Evolutionary conservation across 2,329 filamentous ascomycete genomes (phyloP).

Genomic region (Aspergillus pseudotamarii): DNA sequence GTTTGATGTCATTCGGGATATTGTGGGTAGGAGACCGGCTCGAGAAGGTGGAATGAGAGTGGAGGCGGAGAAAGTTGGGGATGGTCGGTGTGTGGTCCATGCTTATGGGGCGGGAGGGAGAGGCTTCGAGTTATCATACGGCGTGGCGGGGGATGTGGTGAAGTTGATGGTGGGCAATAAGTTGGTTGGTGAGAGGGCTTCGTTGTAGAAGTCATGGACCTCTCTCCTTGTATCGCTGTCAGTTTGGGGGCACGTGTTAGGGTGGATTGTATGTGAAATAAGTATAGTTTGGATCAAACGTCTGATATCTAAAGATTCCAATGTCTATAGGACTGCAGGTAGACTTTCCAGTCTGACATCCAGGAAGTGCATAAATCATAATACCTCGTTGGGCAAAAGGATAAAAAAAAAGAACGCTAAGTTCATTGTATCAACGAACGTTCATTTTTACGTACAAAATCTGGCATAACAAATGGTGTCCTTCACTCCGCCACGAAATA

Average conservation of each 20-base stretch:
- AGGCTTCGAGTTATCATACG: slow-evolving; percentile 65
- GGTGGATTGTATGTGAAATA: not conserved
- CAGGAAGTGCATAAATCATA: not conserved
- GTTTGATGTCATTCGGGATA: slow-evolving; percentile 50
- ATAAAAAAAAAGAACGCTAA: slow-evolving; percentile 20
- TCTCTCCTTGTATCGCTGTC: no score
- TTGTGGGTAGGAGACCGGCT: slow-evolving; percentile 50
- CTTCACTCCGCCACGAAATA: slow-evolving; percentile 29
- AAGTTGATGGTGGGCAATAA: slow-evolving; percentile 39
- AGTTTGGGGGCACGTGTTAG: no score
- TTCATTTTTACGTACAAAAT: slow-evolving; percentile 32
- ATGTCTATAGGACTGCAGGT: not conserved
- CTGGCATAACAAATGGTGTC: slow-evolving; percentile 34
- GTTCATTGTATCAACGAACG: slow-evolving; percentile 29
- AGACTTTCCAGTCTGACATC: not conserved
- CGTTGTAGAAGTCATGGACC: slow-evolving; percentile 17
- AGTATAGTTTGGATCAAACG: not conserved
- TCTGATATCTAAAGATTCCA: not conserved
- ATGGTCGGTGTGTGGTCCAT: slow-evolving; percentile 47
- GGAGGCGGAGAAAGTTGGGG: slow-evolving; percentile 50
- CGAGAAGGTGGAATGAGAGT: slow-evolving; percentile 54
- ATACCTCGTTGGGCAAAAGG: not conserved
- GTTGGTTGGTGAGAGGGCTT: slow-evolving; percentile 25
- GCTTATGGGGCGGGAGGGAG: slow-evolving; percentile 64
- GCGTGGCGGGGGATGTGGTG: slow-evolving; percentile 56